Evolutionary conservation across 192 early-diverging fungal species (phyloP).

Genomic region (Haplosporangium gracile): DNA sequence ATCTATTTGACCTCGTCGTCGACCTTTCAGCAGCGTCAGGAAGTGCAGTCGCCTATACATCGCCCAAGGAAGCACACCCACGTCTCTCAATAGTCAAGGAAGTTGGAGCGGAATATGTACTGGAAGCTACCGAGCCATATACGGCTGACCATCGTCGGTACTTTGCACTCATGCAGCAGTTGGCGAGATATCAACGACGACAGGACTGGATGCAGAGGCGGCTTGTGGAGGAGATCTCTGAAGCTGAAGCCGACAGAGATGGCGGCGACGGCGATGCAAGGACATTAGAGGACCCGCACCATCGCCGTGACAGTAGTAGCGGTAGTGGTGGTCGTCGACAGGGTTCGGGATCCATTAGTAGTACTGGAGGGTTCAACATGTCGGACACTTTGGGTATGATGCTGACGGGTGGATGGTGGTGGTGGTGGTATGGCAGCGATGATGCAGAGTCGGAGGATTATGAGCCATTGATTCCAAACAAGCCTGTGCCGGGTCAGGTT

Average conservation of each 20-base stretch:
- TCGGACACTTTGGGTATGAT: slow-evolving; percentile 56
- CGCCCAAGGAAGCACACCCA: slow-evolving; percentile 21
- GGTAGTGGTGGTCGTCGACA: background rate
- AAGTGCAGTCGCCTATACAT: slow-evolving; percentile 1
- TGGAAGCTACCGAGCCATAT: slow-evolving; percentile 24
- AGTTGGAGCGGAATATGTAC: background rate
- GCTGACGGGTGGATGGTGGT: slow-evolving; percentile 63
- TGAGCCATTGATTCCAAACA: slow-evolving; percentile 18
- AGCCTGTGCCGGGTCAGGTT: slow-evolving; percentile 24
- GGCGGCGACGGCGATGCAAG: background rate
- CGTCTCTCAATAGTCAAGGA: slow-evolving; percentile 1
- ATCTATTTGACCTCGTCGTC: slow-evolving; percentile 63
- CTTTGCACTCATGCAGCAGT: slow-evolving; percentile 52
- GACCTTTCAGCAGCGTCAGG: slow-evolving; percentile 36
- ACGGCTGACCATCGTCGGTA: slow-evolving; percentile 59
- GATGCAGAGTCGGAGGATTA: slow-evolving; percentile 32
- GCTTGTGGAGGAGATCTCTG: slow-evolving; percentile 5
- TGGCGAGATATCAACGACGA: slow-evolving; percentile 32
- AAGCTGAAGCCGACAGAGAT: background rate
- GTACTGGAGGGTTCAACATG: slow-evolving; percentile 34
- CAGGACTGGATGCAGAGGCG: slow-evolving; percentile 41
- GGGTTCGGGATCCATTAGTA: background rate
- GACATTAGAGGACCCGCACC: background rate
- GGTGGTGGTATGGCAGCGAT: slow-evolving; percentile 66
- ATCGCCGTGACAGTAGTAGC: background rate